Evolutionary conservation across 1,284 basidiomycete species (phyloP).

Genomic region (Melampsora americana): DNA sequence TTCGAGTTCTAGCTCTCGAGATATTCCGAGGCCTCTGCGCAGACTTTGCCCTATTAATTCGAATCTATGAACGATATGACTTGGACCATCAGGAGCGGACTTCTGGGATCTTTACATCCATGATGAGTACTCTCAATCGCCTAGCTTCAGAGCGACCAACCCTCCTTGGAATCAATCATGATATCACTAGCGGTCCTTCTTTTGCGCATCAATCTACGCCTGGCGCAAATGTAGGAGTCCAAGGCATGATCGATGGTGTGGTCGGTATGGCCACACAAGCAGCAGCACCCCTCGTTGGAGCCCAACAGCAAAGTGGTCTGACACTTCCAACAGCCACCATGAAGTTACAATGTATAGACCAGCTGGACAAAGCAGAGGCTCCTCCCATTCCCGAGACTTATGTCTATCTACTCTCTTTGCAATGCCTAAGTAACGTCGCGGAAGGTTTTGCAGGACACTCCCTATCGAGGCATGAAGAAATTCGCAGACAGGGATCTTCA

Average conservation of each 20-base stretch:
- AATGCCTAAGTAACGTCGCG: conserved; percentile 79
- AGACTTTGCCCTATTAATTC: conserved; percentile 74
- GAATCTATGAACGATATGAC: conserved; percentile 78
- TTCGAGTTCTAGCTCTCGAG: conserved; percentile 84
- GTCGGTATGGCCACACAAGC: conserved; percentile 76
- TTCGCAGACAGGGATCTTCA: conserved; percentile 36
- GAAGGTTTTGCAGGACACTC: conserved; percentile 77
- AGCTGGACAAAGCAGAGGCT: conserved; percentile 90
- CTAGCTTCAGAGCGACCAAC: conserved; percentile 81
- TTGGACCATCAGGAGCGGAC: conserved; percentile 51
- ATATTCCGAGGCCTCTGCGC: conserved; percentile 82
- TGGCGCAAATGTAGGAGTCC: conserved; percentile 49
- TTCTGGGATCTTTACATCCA: conserved; percentile 69
- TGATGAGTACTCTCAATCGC: conserved; percentile 75
- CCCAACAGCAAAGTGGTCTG: conserved; percentile 68
- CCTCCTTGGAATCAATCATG: conserved; percentile 67
- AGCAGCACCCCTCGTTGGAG: conserved; percentile 67
- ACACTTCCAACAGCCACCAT: conserved; percentile 40
- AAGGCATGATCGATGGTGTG: conserved; percentile 74
- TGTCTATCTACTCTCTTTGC: conserved; percentile 82
- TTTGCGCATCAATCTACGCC: conserved; percentile 17
- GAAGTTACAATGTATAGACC: conserved; percentile 70
- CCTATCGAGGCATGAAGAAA: conserved; percentile 64
- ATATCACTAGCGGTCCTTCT: conserved; percentile 25
- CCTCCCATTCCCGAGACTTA: conserved; percentile 88